Percentiles rank a stretch among this genome's conserved stretches.
phyloP scores from a whole-genome alignment of 306 rosid genomes.

The Aeschynomene evenia region DNA sequence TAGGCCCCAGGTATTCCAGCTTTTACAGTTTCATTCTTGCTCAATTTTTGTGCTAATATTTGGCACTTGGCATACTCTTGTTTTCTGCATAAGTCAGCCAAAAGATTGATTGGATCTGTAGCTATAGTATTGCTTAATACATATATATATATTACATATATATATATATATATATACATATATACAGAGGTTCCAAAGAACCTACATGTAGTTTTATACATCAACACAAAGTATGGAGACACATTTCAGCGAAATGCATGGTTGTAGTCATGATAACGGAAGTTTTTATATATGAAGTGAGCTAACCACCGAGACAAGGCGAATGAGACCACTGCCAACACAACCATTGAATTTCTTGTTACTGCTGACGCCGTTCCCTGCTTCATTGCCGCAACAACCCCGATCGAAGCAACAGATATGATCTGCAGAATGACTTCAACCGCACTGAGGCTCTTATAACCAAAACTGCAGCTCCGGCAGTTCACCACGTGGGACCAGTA shows the following conservation, averaged over 20 bases:
- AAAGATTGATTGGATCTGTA: not conserved
- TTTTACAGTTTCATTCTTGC: no score
- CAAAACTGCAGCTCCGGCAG: constrained; percentile 78
- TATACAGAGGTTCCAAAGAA: not conserved
- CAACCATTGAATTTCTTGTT: constrained; percentile 52
- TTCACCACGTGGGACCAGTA: constrained; percentile 84
- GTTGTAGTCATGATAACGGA: constrained; percentile 76
- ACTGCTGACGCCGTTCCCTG: constrained; percentile 40
- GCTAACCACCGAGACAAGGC: constrained; percentile 74
- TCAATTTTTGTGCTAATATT: not conserved
- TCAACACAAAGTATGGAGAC: not conserved
- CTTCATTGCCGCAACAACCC: constrained; percentile 66
- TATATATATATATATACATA: no score
- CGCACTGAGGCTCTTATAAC: constrained; percentile 63
- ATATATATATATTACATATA: no score
- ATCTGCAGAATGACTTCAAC: constrained; percentile 65
- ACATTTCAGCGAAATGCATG: constrained; percentile 60
- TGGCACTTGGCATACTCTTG: not conserved
- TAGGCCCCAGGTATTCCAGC: no score
- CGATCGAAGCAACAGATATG: constrained; percentile 57
- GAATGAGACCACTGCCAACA: constrained; percentile 57
- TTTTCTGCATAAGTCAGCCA: not conserved
- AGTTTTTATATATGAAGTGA: constrained; percentile 69
- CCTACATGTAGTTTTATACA: not conserved
- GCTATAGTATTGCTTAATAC: not conserved